Percentiles rank a stretch among this genome's conserved stretches.
Evolutionary conservation across 2,329 filamentous ascomycete species (phyloP).

Genomic region (Fusarium lateritium): DNA sequence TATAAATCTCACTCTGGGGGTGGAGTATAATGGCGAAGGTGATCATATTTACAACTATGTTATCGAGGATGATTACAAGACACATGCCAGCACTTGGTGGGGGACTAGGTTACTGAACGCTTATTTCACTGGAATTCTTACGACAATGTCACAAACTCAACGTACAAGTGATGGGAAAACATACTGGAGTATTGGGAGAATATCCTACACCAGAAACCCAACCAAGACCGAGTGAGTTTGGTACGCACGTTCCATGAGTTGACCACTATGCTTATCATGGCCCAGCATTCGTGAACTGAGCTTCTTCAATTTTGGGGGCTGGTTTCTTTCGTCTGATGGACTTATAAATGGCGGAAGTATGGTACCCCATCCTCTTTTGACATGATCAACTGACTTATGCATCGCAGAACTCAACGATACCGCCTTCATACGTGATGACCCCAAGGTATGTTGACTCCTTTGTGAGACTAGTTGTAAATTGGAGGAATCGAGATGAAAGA

Average conservation of each 20-base stretch:
- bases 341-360: background rate
- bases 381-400: background rate
- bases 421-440: background rate
- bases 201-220: constrained; percentile 8
- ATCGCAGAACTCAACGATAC: background rate
- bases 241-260: too few relatives aligned
- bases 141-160: constrained; percentile 20
- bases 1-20: constrained; percentile 20
- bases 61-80: constrained; percentile 22
- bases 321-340: constrained; percentile 23
- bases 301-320: constrained; percentile 9
- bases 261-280: background rate
- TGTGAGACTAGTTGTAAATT: fast-evolving
- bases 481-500: background rate
- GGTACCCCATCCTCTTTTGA: background rate
- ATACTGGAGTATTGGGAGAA: constrained; percentile 16
- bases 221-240: background rate
- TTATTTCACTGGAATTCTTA: constrained; percentile 17
- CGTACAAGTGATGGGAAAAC: background rate
- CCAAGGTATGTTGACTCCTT: fast-evolving
- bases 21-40: constrained; percentile 13
- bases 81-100: constrained; percentile 33
- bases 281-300: constrained; percentile 3
- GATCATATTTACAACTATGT: constrained; percentile 26
- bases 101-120: constrained; percentile 30